phyloP scores from a whole-genome alignment of 1,284 basidiomycete genomes.

The Ustilago sp. region DNA sequence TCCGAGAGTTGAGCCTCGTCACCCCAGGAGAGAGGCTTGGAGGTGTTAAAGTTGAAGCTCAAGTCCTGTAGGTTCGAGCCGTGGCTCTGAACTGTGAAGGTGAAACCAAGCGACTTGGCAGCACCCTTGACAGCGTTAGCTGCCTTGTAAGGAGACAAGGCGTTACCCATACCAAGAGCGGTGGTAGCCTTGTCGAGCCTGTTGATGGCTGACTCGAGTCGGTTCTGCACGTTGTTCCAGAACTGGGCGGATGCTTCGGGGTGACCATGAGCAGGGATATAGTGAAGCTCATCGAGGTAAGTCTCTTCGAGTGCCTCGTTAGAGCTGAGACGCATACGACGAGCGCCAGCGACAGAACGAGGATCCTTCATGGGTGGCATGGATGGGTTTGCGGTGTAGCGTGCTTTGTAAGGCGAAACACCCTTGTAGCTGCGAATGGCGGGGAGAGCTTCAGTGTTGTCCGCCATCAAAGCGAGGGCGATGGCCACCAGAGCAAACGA shows the following conservation, averaged over 20 bases:
- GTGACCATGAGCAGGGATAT: conserved; percentile 22
- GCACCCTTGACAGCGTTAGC: conserved; percentile 41
- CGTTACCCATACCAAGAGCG: conserved; percentile 34
- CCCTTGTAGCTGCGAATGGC: conserved; percentile 48
- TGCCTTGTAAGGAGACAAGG: conserved; percentile 30
- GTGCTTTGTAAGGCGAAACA: conserved; percentile 42
- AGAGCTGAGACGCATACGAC: conserved; percentile 46
- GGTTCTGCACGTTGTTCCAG: conserved; percentile 47
- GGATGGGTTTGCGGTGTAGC: conserved; percentile 23
- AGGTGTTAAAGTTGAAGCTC: conserved; percentile 50
- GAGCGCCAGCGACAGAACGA: conserved; percentile 29
- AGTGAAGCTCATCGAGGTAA: conserved; percentile 52
- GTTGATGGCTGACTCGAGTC: conserved; percentile 42
- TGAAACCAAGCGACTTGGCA: conserved; percentile 46
- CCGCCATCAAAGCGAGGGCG: conserved; percentile 45
- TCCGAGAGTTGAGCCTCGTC: conserved; percentile 45
- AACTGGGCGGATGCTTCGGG: conserved; percentile 37
- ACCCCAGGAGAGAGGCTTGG: conserved; percentile 45
- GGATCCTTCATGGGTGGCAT: conserved; percentile 42
- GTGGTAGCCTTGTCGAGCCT: conserved; percentile 38
- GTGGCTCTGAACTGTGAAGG: conserved; percentile 40
- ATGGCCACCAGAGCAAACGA: conserved; percentile 48
- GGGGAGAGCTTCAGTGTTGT: conserved; percentile 46
- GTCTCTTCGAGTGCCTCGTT: conserved; percentile 45
- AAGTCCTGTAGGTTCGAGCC: conserved; percentile 26